Evolutionary conservation across 371 early-diverging fungal genomes (phyloP).

Genomic region (Mucor saturninus): DNA sequence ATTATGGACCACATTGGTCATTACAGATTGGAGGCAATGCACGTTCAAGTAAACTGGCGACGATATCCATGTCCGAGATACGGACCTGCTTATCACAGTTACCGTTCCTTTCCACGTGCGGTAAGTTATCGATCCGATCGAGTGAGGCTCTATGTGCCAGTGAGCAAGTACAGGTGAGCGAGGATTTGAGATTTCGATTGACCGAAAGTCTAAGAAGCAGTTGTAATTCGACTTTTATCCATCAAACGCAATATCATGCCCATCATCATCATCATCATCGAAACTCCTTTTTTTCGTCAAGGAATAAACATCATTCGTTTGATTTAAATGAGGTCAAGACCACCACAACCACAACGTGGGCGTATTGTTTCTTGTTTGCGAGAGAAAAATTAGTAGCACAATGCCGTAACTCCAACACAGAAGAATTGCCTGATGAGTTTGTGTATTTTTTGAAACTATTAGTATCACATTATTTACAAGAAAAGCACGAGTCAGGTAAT

Average conservation of each 20-base stretch:
- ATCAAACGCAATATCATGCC: constrained; percentile 11
- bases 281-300: constrained; percentile 10
- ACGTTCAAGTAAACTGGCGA: constrained; percentile 10
- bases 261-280: constrained; percentile 11
- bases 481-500: constrained; percentile 27
- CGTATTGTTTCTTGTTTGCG: constrained; percentile 42
- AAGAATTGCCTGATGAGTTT: constrained; percentile 26
- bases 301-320: constrained; percentile 1
- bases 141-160: constrained; percentile 36
- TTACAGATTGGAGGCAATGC: constrained; percentile 28
- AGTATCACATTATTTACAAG: constrained; percentile 35
- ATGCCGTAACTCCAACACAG: constrained; percentile 14
- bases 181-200: constrained; percentile 40
- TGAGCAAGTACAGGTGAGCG: constrained; percentile 48
- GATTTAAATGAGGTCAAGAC: background rate
- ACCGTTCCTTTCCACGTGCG: constrained; percentile 25
- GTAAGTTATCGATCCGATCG: constrained; percentile 19
- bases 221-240: constrained; percentile 30
- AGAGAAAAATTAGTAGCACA: constrained; percentile 45
- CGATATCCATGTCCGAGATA: constrained; percentile 19
- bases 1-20: constrained; percentile 48
- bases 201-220: constrained; percentile 29
- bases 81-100: constrained; percentile 30
- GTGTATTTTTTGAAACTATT: constrained; percentile 37
- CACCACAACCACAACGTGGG: constrained; percentile 29